Percentiles rank a stretch among this genome's conserved stretches.
phyloP scores from a whole-genome alignment of 495 filamentous ascomycete genomes.

The Tuber magnatum region DNA sequence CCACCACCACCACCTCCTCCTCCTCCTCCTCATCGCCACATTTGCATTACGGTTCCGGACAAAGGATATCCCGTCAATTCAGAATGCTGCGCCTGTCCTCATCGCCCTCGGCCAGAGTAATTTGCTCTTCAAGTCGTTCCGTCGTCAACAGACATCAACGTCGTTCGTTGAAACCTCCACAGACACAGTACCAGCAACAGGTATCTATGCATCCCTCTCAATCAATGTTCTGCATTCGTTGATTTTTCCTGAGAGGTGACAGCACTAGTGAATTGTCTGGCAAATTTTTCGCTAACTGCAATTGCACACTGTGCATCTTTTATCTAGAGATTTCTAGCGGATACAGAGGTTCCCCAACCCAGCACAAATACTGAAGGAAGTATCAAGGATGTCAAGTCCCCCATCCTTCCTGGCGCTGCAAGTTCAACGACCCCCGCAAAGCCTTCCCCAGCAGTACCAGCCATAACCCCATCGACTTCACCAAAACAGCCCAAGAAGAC shows the following conservation, averaged over 20 bases:
- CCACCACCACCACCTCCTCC: too few species aligned
- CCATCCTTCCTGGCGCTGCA: conserved; percentile 53
- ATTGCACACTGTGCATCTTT: conserved; percentile 13
- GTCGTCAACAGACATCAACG: background rate
- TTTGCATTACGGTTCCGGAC: background rate
- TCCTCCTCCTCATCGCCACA: conserved; percentile 14
- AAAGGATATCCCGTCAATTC: conserved; percentile 12
- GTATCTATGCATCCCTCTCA: conserved; percentile 14
- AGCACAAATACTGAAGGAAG: conserved; percentile 39
- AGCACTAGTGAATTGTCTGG: background rate
- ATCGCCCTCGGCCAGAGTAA: conserved; percentile 33
- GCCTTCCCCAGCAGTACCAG: conserved; percentile 43
- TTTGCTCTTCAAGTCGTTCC: conserved; percentile 13
- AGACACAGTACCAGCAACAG: conserved; percentile 29
- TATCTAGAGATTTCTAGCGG: conserved; percentile 33
- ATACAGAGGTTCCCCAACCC: conserved; percentile 25
- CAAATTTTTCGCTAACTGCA: conserved; percentile 4
- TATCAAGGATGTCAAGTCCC: conserved; percentile 47
- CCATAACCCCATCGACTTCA: conserved; percentile 47
- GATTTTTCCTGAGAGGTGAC: background rate
- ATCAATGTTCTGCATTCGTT: background rate
- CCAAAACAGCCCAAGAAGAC: conserved; percentile 52
- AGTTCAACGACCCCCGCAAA: conserved; percentile 48
- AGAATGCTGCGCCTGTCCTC: conserved; percentile 40
- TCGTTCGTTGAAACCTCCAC: conserved; percentile 17